Conservation (phyloP, 148 eudicot genomes). For the Persicaria maculosa region DNA sequence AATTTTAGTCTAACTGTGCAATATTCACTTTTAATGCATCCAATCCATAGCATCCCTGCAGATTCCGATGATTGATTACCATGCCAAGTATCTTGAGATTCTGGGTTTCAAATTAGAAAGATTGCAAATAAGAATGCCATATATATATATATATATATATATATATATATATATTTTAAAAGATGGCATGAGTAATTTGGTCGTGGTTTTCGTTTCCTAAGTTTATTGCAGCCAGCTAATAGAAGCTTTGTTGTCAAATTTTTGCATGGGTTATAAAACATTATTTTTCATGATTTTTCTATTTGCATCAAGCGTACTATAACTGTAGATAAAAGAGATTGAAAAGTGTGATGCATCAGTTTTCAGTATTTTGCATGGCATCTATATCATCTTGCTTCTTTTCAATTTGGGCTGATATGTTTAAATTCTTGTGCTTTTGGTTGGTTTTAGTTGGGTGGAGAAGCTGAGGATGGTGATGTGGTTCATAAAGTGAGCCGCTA, state of each 20-base stretch:
- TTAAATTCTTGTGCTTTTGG: not conserved
- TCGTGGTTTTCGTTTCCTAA: not conserved
- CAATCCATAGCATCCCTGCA: not conserved
- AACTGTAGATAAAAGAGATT: not conserved
- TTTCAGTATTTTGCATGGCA: not conserved
- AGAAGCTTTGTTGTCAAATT: too few species aligned
- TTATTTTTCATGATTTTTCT: not conserved
- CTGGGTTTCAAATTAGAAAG: not conserved
- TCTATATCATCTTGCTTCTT: not conserved
- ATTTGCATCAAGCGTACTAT: not conserved
- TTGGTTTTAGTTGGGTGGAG: slow-evolving; percentile 48
- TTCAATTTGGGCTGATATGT: not conserved
- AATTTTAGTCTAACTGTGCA: not conserved
- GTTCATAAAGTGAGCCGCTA: slow-evolving; percentile 61
- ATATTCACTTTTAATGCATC: not conserved
- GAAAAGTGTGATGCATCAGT: not conserved
- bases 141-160: not conserved
- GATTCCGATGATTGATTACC: not conserved
- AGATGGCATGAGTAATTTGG: not conserved
- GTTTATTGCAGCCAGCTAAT: not conserved
- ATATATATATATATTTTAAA: too few species aligned
- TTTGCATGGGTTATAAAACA: not conserved
- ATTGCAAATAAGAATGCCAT: not conserved
- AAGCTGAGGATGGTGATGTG: slow-evolving; percentile 66
- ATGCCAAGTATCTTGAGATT: not conserved